Base-by-base conservation (phyloP, 106 monocot species). In the Phalaenopsis aphrodite region DNA sequence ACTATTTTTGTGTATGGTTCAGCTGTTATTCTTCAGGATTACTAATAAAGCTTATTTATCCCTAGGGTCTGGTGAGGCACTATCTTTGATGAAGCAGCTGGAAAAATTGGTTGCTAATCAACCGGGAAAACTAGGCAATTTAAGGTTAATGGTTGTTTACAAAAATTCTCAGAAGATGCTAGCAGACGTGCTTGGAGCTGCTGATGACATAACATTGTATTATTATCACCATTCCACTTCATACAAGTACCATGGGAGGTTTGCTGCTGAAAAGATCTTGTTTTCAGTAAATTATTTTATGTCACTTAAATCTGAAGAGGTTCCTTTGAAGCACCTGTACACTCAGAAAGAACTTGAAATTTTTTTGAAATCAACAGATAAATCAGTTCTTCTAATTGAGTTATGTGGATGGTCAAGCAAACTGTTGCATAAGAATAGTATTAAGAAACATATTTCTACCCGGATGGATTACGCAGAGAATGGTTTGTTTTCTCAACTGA, bases 391-490 rank as follows among this genome's bases (percentile, higher is more conserved):
- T 82, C 89, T 98, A 4, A 83, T 89, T 57, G 97, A 98, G 42
- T 94, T 94, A 46, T 98, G 97, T 90, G 97, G 94, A 80, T 98
- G 97, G 97, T 87, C 92, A 82, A 72, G 77, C 77, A 83, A 84
- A 84, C 77, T 93, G 73, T 81, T 88, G 79, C 82, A 85, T 16
- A 77, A 79, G 67, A 82, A 74, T 36, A 80, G 85, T 18, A 78
- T 55, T 80, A 82, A 58, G 77, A 85, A 55, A n/a, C 73, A 10
- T 58, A 36, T 76, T 72, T 23, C 36, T 38, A 56, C 79, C 47
- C 23, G 41, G 24, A 48, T 81, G 41, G 82, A 55, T 45, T 15
- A 79, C 18, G 81, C 82, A 58, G 80, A 84, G 42, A 82, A 85
- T 78, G 88, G 93, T 96, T 41, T 72, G 84, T 78, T 30, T 48